Evolutionary conservation across 495 filamentous ascomycete species (phyloP), one percentile per base, ranked within the genome.

Genomic region (Cryomyces minteri): DNA sequence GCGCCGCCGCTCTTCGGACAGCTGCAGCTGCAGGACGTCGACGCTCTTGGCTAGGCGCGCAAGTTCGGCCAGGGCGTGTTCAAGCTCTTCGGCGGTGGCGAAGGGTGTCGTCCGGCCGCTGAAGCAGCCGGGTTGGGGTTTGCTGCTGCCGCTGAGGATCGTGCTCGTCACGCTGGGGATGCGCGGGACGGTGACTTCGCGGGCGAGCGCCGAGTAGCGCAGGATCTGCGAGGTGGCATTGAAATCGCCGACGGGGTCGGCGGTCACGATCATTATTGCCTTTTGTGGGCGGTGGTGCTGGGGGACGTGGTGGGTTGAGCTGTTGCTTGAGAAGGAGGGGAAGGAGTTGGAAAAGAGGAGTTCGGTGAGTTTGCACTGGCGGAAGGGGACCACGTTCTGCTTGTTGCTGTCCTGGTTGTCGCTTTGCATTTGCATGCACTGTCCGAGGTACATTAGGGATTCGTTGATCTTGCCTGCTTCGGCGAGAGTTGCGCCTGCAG

Each of bases 401-500:
- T 85, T 90, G 45, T 72, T 72, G 43, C 76, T 75, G 48, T 75
- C 76, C 33, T 74, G 78, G 36, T 78, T 67, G 52, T 85, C 82
- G 48, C 78, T 85, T 61, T 95, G 92, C 77, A 94, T 84, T 59
- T 98, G 90, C 52, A 98, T 67, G 58, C 92, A 96, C 58, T 96
- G 92, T 0, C 90, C 90, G 1, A 98, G 74, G 60, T 94, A 95
- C 92, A 98, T 98, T 55, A 98, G 62, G 54, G 80, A 87, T 58
- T 94, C 87, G 57, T 98, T 98, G 54, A 98, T 98, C 61, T 94
- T 94, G 12, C 90, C 92, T 18, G 90, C 92, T 62, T 98, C 90
- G 0, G 80, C 87, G 3, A 98, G 72, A 1, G 88, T 94, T 0
- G 85, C 78, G 14, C 90, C 88, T 0, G 84, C 80, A 14, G 92